Evolutionary conservation across 139 green algal genomes (phyloP).

Genomic region (Micromonas commoda): DNA sequence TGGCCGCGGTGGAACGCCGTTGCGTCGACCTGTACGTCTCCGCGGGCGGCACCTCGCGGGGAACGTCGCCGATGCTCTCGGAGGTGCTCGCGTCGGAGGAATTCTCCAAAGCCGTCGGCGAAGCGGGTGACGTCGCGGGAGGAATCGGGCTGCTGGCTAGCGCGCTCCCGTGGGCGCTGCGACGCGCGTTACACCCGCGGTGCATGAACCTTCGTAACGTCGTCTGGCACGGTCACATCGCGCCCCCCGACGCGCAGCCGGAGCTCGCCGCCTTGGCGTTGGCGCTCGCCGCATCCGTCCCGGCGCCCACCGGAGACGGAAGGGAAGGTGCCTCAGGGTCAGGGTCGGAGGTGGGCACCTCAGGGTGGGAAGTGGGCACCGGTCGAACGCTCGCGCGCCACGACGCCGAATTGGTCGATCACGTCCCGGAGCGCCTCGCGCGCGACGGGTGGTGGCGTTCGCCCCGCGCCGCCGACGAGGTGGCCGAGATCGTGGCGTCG

Average conservation of each 20-base stretch:
- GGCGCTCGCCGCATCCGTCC: neutral
- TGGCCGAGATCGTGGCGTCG: neutral
- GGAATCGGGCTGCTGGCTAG: too few species aligned
- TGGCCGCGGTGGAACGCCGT: neutral
- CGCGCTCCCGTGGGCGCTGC: neutral
- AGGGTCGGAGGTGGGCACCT: too few species aligned
- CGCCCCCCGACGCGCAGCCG: neutral
- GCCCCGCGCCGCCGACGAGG: too few species aligned
- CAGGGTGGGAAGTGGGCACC: too few species aligned
- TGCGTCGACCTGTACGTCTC: neutral
- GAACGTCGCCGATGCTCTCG: neutral
- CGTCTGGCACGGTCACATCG: neutral
- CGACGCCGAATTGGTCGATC: too few species aligned
- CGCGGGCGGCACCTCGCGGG: neutral
- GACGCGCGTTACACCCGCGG: neutral
- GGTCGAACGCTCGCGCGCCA: too few species aligned
- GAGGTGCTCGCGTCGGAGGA: neutral
- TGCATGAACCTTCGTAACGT: slow-evolving; percentile 14
- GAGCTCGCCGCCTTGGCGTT: neutral
- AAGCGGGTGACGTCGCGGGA: neutral
- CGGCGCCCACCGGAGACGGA: neutral
- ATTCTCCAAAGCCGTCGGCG: neutral
- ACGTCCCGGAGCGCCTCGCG: too few species aligned
- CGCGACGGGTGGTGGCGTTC: too few species aligned
- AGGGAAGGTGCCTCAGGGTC: neutral